Conservation (phyloP, 441 rosid species). For the Gossypium davidsonii region DNA sequence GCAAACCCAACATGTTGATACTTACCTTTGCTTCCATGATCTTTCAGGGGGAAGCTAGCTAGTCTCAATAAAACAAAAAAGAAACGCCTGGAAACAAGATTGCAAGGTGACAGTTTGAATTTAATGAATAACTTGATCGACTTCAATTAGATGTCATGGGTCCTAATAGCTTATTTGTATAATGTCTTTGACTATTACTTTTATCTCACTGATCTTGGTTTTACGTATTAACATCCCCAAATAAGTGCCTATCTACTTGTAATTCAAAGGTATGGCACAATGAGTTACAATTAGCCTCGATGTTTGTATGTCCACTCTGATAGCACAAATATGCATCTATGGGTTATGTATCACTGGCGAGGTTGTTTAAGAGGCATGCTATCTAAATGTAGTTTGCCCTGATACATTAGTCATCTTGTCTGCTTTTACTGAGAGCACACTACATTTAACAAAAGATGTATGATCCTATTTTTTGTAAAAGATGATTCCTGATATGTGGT, state of each 20-base stretch:
- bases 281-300: background rate
- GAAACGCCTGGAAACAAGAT: slow-evolving; percentile 61
- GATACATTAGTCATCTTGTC: background rate
- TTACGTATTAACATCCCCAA: background rate
- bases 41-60: slow-evolving; percentile 55
- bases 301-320: background rate
- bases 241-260: background rate
- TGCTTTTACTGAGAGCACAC: background rate
- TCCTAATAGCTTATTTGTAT: background rate
- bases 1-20: slow-evolving; percentile 14
- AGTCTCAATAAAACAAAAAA: slow-evolving; percentile 58
- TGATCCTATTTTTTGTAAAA: background rate
- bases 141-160: background rate
- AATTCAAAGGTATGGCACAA: slow-evolving; percentile 3
- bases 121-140: background rate
- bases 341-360: background rate
- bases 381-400: background rate
- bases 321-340: background rate
- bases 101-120: slow-evolving; percentile 48
- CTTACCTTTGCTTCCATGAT: slow-evolving; percentile 17
- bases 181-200: background rate
- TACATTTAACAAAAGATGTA: background rate
- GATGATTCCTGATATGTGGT: background rate
- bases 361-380: background rate
- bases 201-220: background rate